A percentile compares a stretch with the other conserved stretches of the same genome.
phyloP scores from a whole-genome alignment of 176 grass and related monocot species.

The Themeda triandra region DNA sequence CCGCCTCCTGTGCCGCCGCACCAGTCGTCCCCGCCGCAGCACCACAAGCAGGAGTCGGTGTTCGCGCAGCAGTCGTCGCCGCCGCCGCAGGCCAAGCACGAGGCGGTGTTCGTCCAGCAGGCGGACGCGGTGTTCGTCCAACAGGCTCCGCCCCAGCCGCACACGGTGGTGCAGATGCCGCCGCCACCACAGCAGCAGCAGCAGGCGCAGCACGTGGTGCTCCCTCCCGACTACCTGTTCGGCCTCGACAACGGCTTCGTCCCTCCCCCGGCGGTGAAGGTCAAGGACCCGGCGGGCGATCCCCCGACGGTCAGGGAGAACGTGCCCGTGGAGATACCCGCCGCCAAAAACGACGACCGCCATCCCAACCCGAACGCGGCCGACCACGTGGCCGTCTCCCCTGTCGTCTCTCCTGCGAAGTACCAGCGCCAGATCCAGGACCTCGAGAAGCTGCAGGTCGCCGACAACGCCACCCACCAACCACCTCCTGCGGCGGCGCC shows the following conservation, averaged over 20 bases:
- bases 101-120: slow-evolving; percentile 16
- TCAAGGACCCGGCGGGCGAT: slow-evolving; percentile 52
- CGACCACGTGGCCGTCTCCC: slow-evolving; percentile 27
- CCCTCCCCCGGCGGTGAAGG: slow-evolving; percentile 75
- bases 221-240: slow-evolving; percentile 69
- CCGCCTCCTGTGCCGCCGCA: slow-evolving; percentile 1
- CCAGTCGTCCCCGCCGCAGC: not conserved
- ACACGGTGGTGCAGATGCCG: not conserved
- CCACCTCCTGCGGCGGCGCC: not conserved
- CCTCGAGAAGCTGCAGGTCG: slow-evolving; percentile 64
- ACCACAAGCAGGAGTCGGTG: slow-evolving; percentile 33
- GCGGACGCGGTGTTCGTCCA: not conserved
- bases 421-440: slow-evolving; percentile 74
- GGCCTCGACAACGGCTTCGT: slow-evolving; percentile 76
- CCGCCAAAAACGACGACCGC: slow-evolving; percentile 46
- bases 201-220: not conserved
- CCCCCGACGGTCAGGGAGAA: slow-evolving; percentile 31
- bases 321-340: slow-evolving; percentile 51
- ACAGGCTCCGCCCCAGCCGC: slow-evolving; percentile 9
- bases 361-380: slow-evolving; percentile 18
- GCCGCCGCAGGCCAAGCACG: not conserved
- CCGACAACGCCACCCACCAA: slow-evolving; percentile 42
- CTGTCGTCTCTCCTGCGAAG: slow-evolving; percentile 47
- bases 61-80: not conserved
- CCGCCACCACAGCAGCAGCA: not conserved